phyloP scores from a whole-genome alignment of 2,329 filamentous ascomycete species.

The Mycocentrospora acerina region DNA sequence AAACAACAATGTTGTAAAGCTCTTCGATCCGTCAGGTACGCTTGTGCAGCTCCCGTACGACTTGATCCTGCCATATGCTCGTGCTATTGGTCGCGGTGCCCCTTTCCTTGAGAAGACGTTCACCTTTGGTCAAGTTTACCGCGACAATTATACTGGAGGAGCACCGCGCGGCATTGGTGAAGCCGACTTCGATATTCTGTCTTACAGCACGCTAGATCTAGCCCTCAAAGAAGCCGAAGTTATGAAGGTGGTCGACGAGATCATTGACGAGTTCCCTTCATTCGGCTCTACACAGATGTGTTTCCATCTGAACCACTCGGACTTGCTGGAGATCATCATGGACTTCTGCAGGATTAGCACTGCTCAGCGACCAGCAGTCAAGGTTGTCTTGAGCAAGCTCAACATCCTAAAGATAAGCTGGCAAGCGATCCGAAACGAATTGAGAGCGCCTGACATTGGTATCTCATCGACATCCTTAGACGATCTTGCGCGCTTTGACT shows the following conservation, averaged over 20 bases:
- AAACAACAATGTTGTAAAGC: constrained; percentile 67
- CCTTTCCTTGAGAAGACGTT: constrained; percentile 73
- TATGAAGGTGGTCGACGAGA: constrained; percentile 91
- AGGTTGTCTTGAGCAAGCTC: constrained; percentile 82
- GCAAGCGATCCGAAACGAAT: constrained; percentile 77
- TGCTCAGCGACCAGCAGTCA: constrained; percentile 68
- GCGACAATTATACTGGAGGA: constrained; percentile 74
- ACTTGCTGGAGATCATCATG: constrained; percentile 83
- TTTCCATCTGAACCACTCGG: constrained; percentile 87
- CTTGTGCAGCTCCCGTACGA: constrained; percentile 93
- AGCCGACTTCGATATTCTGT: constrained; percentile 96
- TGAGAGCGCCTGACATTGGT: constrained; percentile 78
- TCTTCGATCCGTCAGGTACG: constrained; percentile 83
- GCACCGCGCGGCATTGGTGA: constrained; percentile 83
- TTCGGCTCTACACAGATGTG: constrained; percentile 74
- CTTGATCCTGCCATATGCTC: constrained; percentile 83
- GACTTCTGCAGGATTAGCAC: constrained; percentile 80
- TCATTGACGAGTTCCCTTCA: constrained; percentile 77
- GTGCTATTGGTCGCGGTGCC: constrained; percentile 73
- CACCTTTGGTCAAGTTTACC: constrained; percentile 84
- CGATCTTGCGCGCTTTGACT: constrained; percentile 88
- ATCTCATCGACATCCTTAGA: constrained; percentile 88
- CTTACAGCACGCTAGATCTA: constrained; percentile 75
- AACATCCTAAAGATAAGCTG: constrained; percentile 80
- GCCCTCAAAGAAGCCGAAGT: constrained; percentile 91